Percentiles rank a stretch among this genome's conserved stretches.
These are phyloP conservation scores for Yamadazyma atlantica DNA, from an alignment of 1,139 yeast species.

Conservation along the genomic window DNA sequence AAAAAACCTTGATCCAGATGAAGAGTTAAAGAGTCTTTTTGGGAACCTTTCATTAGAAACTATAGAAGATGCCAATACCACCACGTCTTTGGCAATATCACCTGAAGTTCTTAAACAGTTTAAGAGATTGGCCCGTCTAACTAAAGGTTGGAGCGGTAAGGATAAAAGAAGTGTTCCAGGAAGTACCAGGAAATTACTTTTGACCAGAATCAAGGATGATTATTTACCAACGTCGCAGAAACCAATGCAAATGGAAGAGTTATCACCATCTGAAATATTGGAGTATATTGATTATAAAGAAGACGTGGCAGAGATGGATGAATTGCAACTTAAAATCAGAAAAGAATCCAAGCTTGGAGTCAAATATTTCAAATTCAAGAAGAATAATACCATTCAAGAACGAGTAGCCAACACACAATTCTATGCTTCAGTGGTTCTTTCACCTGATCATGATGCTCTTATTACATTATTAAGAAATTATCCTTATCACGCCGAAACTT, in stretches of 20 bases:
- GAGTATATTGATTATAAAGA: conserved; percentile 44
- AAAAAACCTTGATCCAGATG: conserved; percentile 73
- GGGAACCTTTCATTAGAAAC: conserved; percentile 72
- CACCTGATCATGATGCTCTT: conserved; percentile 71
- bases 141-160: conserved; percentile 82
- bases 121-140: conserved; percentile 57
- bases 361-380: conserved; percentile 53
- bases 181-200: conserved; percentile 59
- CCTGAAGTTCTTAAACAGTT: conserved; percentile 69
- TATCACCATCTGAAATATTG: conserved; percentile 36
- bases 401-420: conserved; percentile 58
- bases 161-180: conserved; percentile 76
- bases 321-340: conserved; percentile 37
- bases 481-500: conserved; percentile 77
- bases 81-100: conserved; percentile 55
- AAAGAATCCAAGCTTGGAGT: conserved; percentile 51
- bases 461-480: conserved; percentile 53
- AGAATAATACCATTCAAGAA: conserved; percentile 39
- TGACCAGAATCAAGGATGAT: conserved; percentile 76
- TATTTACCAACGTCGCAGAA: conserved; percentile 74
- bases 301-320: conserved; percentile 23
- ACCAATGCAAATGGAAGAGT: conserved; percentile 62
- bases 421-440: conserved; percentile 63
- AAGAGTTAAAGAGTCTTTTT: conserved; percentile 70
- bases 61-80: conserved; percentile 70